Evolutionary conservation across 1,139 yeast genomes (phyloP), one percentile per base, ranked within the genome.

Genomic region (Debaryomyces subglobosus): DNA sequence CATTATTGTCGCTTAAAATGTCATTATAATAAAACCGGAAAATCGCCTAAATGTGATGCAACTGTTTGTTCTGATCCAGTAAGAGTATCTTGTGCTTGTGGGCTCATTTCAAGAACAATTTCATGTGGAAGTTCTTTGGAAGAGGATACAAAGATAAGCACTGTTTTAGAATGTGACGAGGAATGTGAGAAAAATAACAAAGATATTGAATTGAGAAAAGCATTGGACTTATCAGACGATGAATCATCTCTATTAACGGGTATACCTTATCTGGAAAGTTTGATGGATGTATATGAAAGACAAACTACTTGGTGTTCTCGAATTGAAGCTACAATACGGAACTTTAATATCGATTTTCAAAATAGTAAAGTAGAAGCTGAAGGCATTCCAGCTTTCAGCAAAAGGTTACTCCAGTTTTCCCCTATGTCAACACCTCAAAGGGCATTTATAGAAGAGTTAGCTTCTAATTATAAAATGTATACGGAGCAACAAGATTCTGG

Each of bases 401-500:
- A 39, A 10, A 64, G 67, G 24, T 64, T 77, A 0, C 69, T 79
- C 53, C 84, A 84, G 61, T 89, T 91, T 67, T 84, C 85, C 18
- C 85, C 92, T 13, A 89, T 91, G 96, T 74, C 71, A 45, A 63
- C 74, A 8, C 79, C 84, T 7, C 94, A 89, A 62, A 75, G 97
- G 43, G 75, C 74, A 55, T 89, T 89, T 61, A 69, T 91, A 16
- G 94, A 85, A 58, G 83, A 82, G 49, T 62, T 91, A 40, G 86
- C 92, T 0, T 79, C 74, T 30, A 67, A 81, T 0, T 89, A 74
- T 61, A 72, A 77, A 7, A 61, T 90, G 13, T 83, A 81, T 57
- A 74, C 87, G 0, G 91, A 88, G 59, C 81, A 88, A 56, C 81
- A 88, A 56, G 97, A 89, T 62, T 80, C 80, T 2, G 97, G 89